phyloP scores from a whole-genome alignment of 495 filamentous ascomycete genomes.

The Articulospora tetracladia region DNA sequence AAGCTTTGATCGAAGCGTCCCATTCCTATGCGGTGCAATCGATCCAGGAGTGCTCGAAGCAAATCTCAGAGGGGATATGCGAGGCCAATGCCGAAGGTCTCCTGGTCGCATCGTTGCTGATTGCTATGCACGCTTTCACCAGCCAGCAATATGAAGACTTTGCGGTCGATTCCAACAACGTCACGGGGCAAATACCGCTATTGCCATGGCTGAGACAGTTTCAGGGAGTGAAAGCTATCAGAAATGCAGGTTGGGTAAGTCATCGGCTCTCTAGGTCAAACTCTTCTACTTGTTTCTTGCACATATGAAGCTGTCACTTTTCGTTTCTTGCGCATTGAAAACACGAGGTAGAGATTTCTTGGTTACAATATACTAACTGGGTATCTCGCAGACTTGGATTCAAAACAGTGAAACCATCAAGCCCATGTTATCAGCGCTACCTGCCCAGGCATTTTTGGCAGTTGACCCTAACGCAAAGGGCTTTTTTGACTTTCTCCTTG shows the following conservation, averaged over 20 bases:
- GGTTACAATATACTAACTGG: background rate
- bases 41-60: background rate
- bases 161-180: background rate
- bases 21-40: background rate
- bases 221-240: background rate
- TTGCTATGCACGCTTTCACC: background rate
- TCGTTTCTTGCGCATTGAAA: too few species aligned
- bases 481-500: background rate
- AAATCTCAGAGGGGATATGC: background rate
- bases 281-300: too few species aligned
- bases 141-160: background rate
- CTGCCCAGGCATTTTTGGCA: background rate
- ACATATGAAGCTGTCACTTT: too few species aligned
- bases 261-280: too few species aligned
- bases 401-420: background rate
- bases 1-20: background rate
- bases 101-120: background rate
- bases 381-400: background rate
- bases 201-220: background rate
- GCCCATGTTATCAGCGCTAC: background rate
- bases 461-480: background rate
- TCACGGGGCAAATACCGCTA: background rate
- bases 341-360: too few species aligned
- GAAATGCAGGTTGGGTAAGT: background rate
- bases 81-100: background rate